phyloP scores from a whole-genome alignment of 805 yeast genomes.

The Candida quercuum region DNA sequence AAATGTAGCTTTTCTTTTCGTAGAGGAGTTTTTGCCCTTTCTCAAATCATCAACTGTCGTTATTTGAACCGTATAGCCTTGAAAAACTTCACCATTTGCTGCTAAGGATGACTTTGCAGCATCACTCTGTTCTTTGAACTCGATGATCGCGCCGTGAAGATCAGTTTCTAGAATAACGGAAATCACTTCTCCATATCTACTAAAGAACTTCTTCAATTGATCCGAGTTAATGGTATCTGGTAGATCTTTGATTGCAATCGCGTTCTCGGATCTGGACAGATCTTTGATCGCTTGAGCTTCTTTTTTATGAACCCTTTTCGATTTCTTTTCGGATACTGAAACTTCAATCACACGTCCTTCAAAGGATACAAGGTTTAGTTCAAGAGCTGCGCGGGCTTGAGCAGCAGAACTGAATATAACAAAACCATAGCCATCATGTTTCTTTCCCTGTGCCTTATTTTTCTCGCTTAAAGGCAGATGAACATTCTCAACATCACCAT shows the following conservation, averaged over 20 bases:
- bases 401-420: conserved; percentile 39
- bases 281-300: conserved; percentile 17
- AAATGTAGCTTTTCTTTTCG: not conserved
- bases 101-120: conserved; percentile 49
- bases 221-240: conserved; percentile 34
- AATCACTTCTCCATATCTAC: conserved; percentile 31
- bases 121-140: conserved; percentile 33
- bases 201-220: conserved; percentile 28
- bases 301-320: conserved; percentile 28
- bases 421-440: conserved; percentile 64
- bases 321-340: conserved; percentile 38
- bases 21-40: not conserved
- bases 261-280: conserved; percentile 16
- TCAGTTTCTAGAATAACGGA: conserved; percentile 43
- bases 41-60: conserved; percentile 30
- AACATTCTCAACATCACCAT: conserved; percentile 50
- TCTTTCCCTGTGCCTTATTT: conserved; percentile 19
- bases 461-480: conserved; percentile 38
- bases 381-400: conserved; percentile 44
- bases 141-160: conserved; percentile 43
- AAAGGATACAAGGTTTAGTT: conserved; percentile 34
- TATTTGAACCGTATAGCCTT: conserved; percentile 28
- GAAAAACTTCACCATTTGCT: conserved; percentile 34
- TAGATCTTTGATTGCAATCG: conserved; percentile 21
- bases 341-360: conserved; percentile 46